Base-by-base conservation (phyloP, 2,329 filamentous ascomycete species). In the Colletotrichum sp. region DNA sequence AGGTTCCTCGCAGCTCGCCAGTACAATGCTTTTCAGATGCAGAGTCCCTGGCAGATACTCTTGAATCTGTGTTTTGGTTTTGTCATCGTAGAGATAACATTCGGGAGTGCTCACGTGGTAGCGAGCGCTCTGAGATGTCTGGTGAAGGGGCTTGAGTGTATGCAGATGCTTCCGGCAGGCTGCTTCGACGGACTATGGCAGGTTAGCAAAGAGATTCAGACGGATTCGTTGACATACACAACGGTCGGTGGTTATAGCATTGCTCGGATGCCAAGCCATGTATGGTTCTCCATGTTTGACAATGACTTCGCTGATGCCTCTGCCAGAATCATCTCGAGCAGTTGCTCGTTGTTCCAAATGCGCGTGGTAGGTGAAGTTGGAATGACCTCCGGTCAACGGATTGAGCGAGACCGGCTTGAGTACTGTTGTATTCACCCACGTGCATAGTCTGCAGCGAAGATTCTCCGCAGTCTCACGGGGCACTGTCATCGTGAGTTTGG, bases 221-320 rank as follows among this genome's bases (percentile, higher is more conserved):
- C 4, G 16, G 36, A 3, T 44, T 1, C 0, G 3, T 44, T 3
- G 3, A 44, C 39, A 5, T 44, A 44, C 39, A 2, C 39, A 48
- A 2, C 39, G 19, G 0, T 48, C 19, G 19, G 0, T 12, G 1
- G 39, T 48, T 1, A 48, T 48, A 0, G 19, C 39, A 4, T 48
- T 48, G 9, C 39, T 48, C 1, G 39, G 19, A 48, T 48, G 39
- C 11, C 39, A n/a, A 0, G 39, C 39, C 39, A 48, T 48, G 39
- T 48, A 48, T 12, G 39, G 39, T 48, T 48, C 39, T 12, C 39
- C 39, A 12, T 48, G 39, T n/a, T 48, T n/a, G 19, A 48, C 39
- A 48, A 48, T 1, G 1, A 48, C 39, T 48, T 48, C 39, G 39
- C 19, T 8, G 36, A 39, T 9, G 4, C 3, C 36, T 3, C 8